A percentile compares a stretch with the other conserved stretches of the same genome.
Evolutionary conservation across 2,329 filamentous ascomycete genomes (phyloP).

Genomic region (Emydomyces testavorans): DNA sequence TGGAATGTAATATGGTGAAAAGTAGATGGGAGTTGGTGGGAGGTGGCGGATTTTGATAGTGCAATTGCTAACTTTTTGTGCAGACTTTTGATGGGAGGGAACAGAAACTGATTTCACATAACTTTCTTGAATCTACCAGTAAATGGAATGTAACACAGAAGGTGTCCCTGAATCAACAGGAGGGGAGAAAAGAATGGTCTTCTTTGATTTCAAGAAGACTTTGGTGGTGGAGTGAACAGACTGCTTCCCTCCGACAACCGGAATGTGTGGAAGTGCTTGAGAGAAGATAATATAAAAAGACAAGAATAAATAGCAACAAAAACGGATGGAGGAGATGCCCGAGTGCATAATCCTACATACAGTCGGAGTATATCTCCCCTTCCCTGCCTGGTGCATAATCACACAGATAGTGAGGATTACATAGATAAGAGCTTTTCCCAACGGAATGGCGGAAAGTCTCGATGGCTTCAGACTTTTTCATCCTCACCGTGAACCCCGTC

Average conservation of each 20-base stretch:
- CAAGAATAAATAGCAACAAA: too few relatives aligned
- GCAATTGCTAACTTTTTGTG: neutral
- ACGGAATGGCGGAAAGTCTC: neutral
- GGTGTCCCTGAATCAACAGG: neutral
- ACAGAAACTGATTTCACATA: constrained; percentile 11
- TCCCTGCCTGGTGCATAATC: neutral
- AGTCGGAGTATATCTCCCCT: neutral
- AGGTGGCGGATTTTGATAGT: constrained; percentile 11
- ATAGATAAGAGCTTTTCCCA: too few relatives aligned
- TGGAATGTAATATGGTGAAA: constrained; percentile 1
- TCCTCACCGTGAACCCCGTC: neutral
- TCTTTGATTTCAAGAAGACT: neutral
- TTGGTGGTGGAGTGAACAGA: neutral
- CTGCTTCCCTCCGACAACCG: constrained; percentile 2
- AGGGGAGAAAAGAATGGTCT: neutral
- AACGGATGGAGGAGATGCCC: neutral
- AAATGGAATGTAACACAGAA: neutral
- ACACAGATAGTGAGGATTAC: neutral
- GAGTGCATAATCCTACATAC: neutral
- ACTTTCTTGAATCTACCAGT: neutral
- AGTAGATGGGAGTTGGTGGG: neutral
- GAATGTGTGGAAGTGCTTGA: neutral
- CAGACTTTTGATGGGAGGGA: neutral
- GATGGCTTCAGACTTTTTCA: neutral
- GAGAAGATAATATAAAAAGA: neutral